phyloP scores from a whole-genome alignment of 169 alveolate species.

The Pseudocohnilembus persalinus region DNA sequence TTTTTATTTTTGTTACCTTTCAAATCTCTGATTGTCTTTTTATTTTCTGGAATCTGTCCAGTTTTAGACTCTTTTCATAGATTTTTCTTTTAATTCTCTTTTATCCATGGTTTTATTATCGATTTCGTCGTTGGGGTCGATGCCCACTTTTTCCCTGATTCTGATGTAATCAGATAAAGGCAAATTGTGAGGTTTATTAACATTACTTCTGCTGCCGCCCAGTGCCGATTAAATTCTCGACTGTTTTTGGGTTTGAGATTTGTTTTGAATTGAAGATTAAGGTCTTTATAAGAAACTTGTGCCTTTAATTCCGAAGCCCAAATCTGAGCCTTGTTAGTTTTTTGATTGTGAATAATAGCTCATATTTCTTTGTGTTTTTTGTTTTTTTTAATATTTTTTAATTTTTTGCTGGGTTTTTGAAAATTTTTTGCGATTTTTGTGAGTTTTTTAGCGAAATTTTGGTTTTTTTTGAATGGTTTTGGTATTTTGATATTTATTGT shows the following conservation, averaged over 20 bases:
- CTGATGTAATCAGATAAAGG: slow-evolving; percentile 21
- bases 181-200: neutral
- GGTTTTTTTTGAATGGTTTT: too few relatives aligned
- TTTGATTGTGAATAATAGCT: too few relatives aligned
- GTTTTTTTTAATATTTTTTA: too few relatives aligned
- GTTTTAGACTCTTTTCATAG: slow-evolving; percentile 56
- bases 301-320: too few relatives aligned
- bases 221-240: neutral
- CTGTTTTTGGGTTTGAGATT: neutral
- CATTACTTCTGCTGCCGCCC: neutral
- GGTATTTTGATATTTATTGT: too few relatives aligned
- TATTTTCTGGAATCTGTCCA: slow-evolving; percentile 75
- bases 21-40: slow-evolving; percentile 55
- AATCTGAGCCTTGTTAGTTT: too few relatives aligned
- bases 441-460: too few relatives aligned
- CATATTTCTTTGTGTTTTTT: too few relatives aligned
- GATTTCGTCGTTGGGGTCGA: neutral
- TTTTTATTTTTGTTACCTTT: too few relatives aligned
- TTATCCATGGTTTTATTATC: slow-evolving; percentile 30
- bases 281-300: neutral
- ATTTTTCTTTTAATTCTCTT: slow-evolving; percentile 49
- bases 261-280: neutral
- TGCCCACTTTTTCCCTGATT: slow-evolving; percentile 10
- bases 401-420: too few relatives aligned
- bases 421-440: too few relatives aligned